phyloP scores from a whole-genome alignment of 2,329 filamentous ascomycete genomes.

The Diaporthe vaccinii region DNA sequence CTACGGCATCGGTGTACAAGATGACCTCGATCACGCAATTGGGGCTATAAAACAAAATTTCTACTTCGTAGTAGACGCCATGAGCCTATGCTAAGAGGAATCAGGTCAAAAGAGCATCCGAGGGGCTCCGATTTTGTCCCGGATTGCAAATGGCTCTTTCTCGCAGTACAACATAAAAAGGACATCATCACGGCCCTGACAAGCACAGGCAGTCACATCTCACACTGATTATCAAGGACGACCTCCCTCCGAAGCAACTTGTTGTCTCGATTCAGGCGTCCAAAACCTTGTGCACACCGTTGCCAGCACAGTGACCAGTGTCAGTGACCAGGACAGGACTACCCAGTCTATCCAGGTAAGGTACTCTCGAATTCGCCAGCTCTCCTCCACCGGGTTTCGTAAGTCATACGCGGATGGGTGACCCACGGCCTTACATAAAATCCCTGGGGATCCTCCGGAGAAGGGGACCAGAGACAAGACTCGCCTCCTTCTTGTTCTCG shows the following conservation, averaged over 20 bases:
- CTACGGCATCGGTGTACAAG: slow-evolving; percentile 33
- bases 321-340: slow-evolving; percentile 12
- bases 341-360: slow-evolving; percentile 11
- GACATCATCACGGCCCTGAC: background rate
- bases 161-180: background rate
- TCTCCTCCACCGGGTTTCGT: slow-evolving; percentile 40
- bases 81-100: slow-evolving; percentile 12
- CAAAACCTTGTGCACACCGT: slow-evolving; percentile 28
- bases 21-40: slow-evolving; percentile 40
- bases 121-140: slow-evolving; percentile 31
- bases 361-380: slow-evolving; percentile 30
- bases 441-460: slow-evolving; percentile 31
- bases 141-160: slow-evolving; percentile 28
- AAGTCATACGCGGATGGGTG: slow-evolving; percentile 39
- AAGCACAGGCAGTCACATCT: background rate
- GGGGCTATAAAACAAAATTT: slow-evolving; percentile 35
- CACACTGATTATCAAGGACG: slow-evolving; percentile 13
- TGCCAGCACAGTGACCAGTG: slow-evolving; percentile 35
- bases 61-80: slow-evolving; percentile 22
- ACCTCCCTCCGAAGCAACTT: slow-evolving; percentile 24
- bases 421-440: slow-evolving; percentile 38
- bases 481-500: slow-evolving; percentile 25
- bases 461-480: slow-evolving; percentile 16
- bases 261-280: slow-evolving; percentile 5
- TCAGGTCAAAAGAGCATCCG: slow-evolving; percentile 3